A percentile compares a stretch with the other conserved stretches of the same genome.
Conservation (phyloP, 2,329 filamentous ascomycete species). For the Hypoxylon sp. region DNA sequence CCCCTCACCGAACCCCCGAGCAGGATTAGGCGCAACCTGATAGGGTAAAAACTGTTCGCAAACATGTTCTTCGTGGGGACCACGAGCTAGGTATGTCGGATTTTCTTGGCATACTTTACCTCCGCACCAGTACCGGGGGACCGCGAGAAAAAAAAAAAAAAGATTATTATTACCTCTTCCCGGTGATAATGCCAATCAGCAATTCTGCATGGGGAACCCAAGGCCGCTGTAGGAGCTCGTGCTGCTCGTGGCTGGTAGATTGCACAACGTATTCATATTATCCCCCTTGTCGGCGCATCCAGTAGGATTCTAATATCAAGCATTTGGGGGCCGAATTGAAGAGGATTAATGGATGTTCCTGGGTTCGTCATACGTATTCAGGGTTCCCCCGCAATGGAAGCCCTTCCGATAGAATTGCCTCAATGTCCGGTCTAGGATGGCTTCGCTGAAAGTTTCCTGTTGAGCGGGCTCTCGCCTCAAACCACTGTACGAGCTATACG, state of each 20-base stretch:
- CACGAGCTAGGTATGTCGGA: conserved; percentile 39
- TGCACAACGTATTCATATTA: conserved; percentile 34
- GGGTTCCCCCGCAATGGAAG: conserved; percentile 41
- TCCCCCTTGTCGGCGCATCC: conserved; percentile 26
- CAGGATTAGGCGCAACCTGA: conserved; percentile 42
- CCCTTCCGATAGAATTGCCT: conserved; percentile 41
- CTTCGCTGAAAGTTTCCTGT: conserved; percentile 44
- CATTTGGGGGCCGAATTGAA: conserved; percentile 36
- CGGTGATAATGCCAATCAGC: conserved; percentile 43
- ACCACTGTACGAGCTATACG: conserved; percentile 24
- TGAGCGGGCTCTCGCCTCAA: conserved; percentile 29
- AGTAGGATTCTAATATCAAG: conserved; percentile 40
- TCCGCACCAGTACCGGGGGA: conserved; percentile 39
- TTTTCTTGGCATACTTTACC: conserved; percentile 39
- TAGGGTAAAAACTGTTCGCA: conserved; percentile 43
- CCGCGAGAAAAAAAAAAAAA: conserved; percentile 34
- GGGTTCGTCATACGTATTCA: conserved; percentile 35
- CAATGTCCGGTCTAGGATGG: conserved; percentile 39
- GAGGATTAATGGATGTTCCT: conserved; percentile 42
- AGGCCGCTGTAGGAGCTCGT: conserved; percentile 37
- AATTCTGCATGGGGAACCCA: conserved; percentile 29
- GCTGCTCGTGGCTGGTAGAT: conserved; percentile 29
- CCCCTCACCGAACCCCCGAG: conserved; percentile 50
- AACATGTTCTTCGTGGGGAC: conserved; percentile 44
- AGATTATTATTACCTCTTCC: conserved; percentile 36